Evolutionary conservation across 2,329 filamentous ascomycete species (phyloP), one percentile per base, ranked within the genome.

Genomic region (Talaromyces sp.): DNA sequence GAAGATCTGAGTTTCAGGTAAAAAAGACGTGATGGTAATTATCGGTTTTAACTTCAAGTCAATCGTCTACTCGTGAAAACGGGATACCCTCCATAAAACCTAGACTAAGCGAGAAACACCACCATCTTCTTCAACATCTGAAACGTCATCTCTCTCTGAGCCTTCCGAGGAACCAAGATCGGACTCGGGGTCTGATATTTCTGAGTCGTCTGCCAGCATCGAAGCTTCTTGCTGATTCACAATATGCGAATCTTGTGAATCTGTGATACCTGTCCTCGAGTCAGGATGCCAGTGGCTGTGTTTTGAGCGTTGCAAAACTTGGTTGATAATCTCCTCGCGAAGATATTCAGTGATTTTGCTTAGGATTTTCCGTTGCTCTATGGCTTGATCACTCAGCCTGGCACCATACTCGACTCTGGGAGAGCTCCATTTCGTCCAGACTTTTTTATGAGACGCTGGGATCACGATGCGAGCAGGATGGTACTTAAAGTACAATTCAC

Each of bases 401-500:
- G 16, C 60, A 57, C 47, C 60, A 47, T 64, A 37, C n/a, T 68
- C 31, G 39, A 69, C 61, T 63, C 68, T 67, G 22, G 72, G 73
- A 14, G 72, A 68, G 16, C 69, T 64, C 74, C 73, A 76, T 64
- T 69, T 73, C 31, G 70, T 66, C 66, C 70, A 75, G 37, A 72
- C 66, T 45, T 73, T 75, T n/a, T 66, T 61, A 61, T 75, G 73
- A 63, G 68, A 73, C 31, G 65, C 24, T 24, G 70, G 73, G 33
- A 65, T 57, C 41, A 71, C 69, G 56, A 75, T 68, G 13, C 67
- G 68, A 13, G 69, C 73, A 41, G 73, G 73, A 61, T 75, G 73
- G 61, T 70, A 43, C 19, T 47, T 66, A 58, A 76, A 72, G 56
- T 76, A 76, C 41, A 74, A 65, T 62, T 71, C 69, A 69, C 83